Evolutionary conservation across 441 rosid genomes (phyloP).

Genomic region (Eutrema salsugineum): DNA sequence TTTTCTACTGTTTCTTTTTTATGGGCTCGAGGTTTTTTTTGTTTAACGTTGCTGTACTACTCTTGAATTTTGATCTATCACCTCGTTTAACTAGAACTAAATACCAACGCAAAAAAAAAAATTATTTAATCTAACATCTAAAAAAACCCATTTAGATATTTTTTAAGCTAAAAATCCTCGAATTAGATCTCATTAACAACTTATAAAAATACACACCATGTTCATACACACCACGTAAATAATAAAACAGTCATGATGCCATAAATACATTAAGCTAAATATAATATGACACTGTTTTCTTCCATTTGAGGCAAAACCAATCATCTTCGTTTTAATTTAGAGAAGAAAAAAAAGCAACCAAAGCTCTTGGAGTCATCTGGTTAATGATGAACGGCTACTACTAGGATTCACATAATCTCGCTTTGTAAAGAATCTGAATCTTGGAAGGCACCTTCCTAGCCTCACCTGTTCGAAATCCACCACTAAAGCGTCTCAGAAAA

Average conservation of each 20-base stretch:
- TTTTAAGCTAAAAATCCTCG: neutral
- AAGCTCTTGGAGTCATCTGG: constrained; percentile 28
- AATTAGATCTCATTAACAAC: neutral
- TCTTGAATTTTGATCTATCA: neutral
- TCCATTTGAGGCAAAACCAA: constrained; percentile 3
- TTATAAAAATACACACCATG: neutral
- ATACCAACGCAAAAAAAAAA: neutral
- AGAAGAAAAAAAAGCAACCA: neutral
- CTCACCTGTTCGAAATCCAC: constrained; percentile 35
- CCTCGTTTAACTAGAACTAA: neutral
- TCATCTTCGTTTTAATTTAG: neutral
- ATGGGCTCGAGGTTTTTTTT: constrained; percentile 10
- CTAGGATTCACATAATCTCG: constrained; percentile 49
- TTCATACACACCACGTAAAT: neutral
- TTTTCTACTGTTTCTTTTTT: neutral
- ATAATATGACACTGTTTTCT: neutral
- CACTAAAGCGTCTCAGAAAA: neutral
- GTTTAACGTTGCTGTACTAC: neutral
- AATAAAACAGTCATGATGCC: neutral
- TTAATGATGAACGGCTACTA: constrained; percentile 43
- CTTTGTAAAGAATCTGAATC: constrained; percentile 37
- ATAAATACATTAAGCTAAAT: constrained; percentile 7
- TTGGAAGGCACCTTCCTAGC: constrained; percentile 43
- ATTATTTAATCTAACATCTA: neutral
- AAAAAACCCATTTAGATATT: neutral